These are phyloP conservation scores for Sporobolus alterniflorus DNA, from an alignment of 202 grass and related monocot genomes.

Conservation along the genomic window DNA sequence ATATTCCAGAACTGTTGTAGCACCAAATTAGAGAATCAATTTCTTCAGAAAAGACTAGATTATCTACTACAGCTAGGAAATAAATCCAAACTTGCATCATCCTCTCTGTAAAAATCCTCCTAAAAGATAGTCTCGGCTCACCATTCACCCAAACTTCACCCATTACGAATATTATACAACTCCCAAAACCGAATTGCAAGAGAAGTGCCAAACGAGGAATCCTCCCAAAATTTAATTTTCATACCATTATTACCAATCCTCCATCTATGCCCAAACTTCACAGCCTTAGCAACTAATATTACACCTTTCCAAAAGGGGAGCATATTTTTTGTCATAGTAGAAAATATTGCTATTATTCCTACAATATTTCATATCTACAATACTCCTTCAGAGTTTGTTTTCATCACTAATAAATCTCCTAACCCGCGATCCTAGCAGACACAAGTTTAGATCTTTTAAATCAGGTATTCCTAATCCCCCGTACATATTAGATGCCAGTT, in stretches of 20 bases:
- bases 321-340: no score
- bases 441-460: background rate
- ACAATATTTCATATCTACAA: accelerated
- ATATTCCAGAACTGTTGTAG: no score
- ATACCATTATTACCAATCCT: background rate
- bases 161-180: background rate
- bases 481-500: no score
- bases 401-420: background rate
- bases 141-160: no score
- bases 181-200: background rate
- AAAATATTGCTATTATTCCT: background rate
- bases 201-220: background rate
- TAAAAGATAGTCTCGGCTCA: background rate
- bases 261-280: background rate
- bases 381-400: background rate
- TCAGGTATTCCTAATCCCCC: background rate
- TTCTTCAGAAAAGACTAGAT: no score
- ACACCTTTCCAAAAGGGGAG: background rate
- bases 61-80: no score
- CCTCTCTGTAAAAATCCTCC: no score
- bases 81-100: no score
- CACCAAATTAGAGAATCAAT: no score
- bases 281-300: background rate
- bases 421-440: background rate
- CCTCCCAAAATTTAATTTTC: background rate